Evolutionary conservation across 352 stramenopile genomes (phyloP).

Genomic region (Phytophthora lateralis): DNA sequence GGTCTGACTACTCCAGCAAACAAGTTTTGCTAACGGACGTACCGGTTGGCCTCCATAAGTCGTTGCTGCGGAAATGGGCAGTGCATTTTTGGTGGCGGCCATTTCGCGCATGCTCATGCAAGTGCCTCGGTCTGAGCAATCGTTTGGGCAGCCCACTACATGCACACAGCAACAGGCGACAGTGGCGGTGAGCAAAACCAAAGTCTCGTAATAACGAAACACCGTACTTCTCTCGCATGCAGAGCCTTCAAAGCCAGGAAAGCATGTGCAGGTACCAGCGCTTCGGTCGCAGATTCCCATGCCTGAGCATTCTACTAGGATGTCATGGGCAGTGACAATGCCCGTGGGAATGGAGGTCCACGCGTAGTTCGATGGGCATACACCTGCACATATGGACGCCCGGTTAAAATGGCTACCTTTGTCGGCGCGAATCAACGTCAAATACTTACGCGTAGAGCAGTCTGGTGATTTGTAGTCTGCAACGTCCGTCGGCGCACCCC

Average conservation of each 20-base stretch:
- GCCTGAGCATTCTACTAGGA: slow-evolving; percentile 86
- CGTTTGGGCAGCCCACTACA: slow-evolving; percentile 62
- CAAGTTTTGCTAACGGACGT: slow-evolving; percentile 15
- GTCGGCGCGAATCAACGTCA: not conserved
- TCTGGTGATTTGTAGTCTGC: slow-evolving; percentile 77
- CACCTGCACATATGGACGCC: slow-evolving; percentile 35
- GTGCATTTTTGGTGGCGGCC: slow-evolving; percentile 54
- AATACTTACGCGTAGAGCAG: slow-evolving; percentile 68
- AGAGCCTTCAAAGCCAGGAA: slow-evolving; percentile 76
- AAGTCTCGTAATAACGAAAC: not conserved
- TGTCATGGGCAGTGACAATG: slow-evolving; percentile 42
- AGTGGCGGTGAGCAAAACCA: not conserved
- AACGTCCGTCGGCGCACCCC: slow-evolving; percentile 70
- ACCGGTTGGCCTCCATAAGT: slow-evolving; percentile 64
- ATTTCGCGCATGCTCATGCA: slow-evolving; percentile 89
- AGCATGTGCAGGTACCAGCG: slow-evolving; percentile 79
- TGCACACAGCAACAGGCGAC: slow-evolving; percentile 8
- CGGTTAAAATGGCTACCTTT: not conserved
- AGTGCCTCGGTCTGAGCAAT: slow-evolving; percentile 74
- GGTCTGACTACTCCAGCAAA: not conserved
- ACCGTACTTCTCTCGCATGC: slow-evolving; percentile 80
- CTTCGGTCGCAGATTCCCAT: slow-evolving; percentile 84
- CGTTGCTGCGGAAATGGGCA: slow-evolving; percentile 70
- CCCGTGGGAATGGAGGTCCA: slow-evolving; percentile 60
- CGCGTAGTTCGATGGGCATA: slow-evolving; percentile 55